These are phyloP conservation scores for Austroboletus sp. DNA, from an alignment of 1,284 basidiomycete genomes.

Conservation along the genomic window DNA sequence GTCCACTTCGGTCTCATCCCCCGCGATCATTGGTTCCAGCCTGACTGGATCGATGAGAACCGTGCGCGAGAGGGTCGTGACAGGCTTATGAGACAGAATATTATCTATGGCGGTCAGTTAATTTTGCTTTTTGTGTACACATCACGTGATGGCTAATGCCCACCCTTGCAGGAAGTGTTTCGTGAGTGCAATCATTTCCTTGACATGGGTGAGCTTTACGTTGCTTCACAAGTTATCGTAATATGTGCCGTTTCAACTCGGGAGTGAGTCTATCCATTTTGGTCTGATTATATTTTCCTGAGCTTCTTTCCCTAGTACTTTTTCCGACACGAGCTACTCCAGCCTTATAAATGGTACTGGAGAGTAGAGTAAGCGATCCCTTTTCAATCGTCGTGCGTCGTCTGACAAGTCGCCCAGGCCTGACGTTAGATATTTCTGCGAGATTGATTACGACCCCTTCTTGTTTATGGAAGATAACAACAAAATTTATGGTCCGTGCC, in stretches of 20 bases:
- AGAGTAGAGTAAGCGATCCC: slow-evolving; percentile 48
- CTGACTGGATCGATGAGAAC: slow-evolving; percentile 73
- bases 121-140: neutral
- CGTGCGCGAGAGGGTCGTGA: slow-evolving; percentile 57
- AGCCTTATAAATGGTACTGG: slow-evolving; percentile 81
- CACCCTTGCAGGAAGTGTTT: slow-evolving; percentile 40
- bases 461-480: slow-evolving; percentile 69
- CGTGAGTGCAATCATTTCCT: slow-evolving; percentile 35
- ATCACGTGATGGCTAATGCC: slow-evolving; percentile 1
- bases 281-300: slow-evolving; percentile 1
- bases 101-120: slow-evolving; percentile 60
- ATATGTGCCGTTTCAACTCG: slow-evolving; percentile 82
- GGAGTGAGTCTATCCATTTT: slow-evolving; percentile 47
- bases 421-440: slow-evolving; percentile 70
- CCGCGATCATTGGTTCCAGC: slow-evolving; percentile 71
- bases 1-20: slow-evolving; percentile 69
- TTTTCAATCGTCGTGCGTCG: slow-evolving; percentile 6
- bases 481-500: slow-evolving; percentile 58
- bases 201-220: slow-evolving; percentile 6
- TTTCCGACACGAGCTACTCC: slow-evolving; percentile 67
- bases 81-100: slow-evolving; percentile 53
- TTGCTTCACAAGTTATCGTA: slow-evolving; percentile 46
- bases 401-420: slow-evolving; percentile 41
- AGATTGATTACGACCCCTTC: slow-evolving; percentile 75
- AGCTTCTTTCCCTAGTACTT: slow-evolving; percentile 50